Evolutionary conservation across 805 yeast species (phyloP).

Genomic region (Starmera amethionina): DNA sequence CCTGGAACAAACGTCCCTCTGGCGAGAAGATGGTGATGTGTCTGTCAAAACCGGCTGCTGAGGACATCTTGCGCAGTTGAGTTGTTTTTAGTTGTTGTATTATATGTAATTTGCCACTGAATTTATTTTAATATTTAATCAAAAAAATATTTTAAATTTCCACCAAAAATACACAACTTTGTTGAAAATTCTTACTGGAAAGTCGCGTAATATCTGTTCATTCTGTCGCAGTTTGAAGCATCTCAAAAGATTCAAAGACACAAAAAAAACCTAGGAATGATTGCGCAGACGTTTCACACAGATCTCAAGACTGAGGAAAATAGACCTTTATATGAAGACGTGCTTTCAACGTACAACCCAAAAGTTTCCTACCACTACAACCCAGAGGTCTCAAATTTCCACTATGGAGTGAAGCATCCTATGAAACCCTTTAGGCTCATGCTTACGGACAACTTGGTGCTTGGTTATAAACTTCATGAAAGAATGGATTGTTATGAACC

Average conservation of each 20-base stretch:
- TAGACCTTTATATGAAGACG: slow-evolving; percentile 38
- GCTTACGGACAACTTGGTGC: slow-evolving; percentile 87
- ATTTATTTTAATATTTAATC: too few species aligned
- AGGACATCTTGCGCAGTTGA: slow-evolving; percentile 24
- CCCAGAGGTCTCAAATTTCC: slow-evolving; percentile 70
- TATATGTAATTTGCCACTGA: too few species aligned
- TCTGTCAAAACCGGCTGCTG: slow-evolving; percentile 93
- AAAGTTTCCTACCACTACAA: slow-evolving; percentile 84
- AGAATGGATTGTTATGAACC: slow-evolving; percentile 87
- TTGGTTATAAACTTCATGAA: slow-evolving; percentile 76
- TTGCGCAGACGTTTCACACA: slow-evolving; percentile 25
- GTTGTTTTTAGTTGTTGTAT: too few species aligned
- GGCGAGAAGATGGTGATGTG: slow-evolving; percentile 98
- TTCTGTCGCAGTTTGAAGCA: neutral
- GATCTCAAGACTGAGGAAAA: slow-evolving; percentile 31
- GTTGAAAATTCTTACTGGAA: too few species aligned
- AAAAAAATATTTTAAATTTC: too few species aligned
- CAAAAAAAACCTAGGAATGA: neutral
- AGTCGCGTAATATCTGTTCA: neutral
- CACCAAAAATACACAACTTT: too few species aligned
- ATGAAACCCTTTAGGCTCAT: slow-evolving; percentile 94
- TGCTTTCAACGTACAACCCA: slow-evolving; percentile 33
- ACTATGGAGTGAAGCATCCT: slow-evolving; percentile 93
- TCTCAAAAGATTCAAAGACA: neutral
- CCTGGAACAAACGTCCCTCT: slow-evolving; percentile 95